A percentile compares a stretch with the other conserved stretches of the same genome.
These are phyloP conservation scores for Pichia sp. DNA, from an alignment of 1,139 yeast genomes.

Conservation along the genomic window DNA sequence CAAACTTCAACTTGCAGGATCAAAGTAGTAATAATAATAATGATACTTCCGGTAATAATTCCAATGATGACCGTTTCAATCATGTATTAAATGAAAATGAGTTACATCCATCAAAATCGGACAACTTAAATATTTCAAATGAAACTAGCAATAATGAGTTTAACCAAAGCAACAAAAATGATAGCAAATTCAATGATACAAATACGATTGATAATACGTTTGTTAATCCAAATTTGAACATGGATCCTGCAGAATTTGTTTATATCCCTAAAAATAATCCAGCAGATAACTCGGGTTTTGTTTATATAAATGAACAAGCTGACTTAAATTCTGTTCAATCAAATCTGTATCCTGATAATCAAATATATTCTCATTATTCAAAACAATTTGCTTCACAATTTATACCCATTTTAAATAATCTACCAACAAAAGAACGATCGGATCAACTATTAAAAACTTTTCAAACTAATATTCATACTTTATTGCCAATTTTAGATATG, in stretches of 20 bases:
- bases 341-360: not conserved
- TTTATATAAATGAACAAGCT: not conserved
- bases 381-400: constrained; percentile 15
- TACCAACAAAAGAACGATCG: constrained; percentile 41
- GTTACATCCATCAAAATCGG: too few species aligned
- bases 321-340: not conserved
- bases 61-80: too few species aligned
- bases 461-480: constrained; percentile 45
- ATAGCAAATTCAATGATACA: not conserved
- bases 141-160: not conserved
- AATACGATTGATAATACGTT: not conserved
- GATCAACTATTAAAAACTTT: constrained; percentile 44
- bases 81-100: too few species aligned
- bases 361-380: constrained; percentile 9
- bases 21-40: not conserved
- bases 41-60: not conserved
- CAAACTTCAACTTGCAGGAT: too few species aligned
- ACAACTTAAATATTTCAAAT: not conserved
- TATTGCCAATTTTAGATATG: constrained; percentile 43
- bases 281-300: not conserved
- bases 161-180: not conserved
- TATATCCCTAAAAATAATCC: not conserved
- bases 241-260: not conserved
- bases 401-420: constrained; percentile 25
- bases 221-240: too few species aligned